Evolutionary conservation across 371 early-diverging fungal genomes (phyloP), one percentile per base, ranked within the genome.

Genomic region (Mucor plumbeus): DNA sequence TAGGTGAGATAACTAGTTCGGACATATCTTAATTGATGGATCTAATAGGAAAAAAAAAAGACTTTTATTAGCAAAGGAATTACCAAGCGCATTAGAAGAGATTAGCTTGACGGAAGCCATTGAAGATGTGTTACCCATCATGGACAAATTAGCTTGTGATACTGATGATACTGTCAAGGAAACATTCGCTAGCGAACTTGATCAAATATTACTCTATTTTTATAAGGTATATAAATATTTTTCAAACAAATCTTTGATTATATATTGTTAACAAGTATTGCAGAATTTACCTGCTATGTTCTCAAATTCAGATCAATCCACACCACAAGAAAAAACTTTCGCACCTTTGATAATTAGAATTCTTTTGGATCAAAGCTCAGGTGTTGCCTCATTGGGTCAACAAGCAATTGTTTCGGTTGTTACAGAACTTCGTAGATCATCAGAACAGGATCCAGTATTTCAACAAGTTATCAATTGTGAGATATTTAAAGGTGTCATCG

Each of bases 111-210:
- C 69, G 35, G 85, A 83, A 56, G 85, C 87, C 5, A 73, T 86
- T 19, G 71, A 81, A 60, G 72, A 77, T 59, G 77, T 84, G 10
- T 40, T 86, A 64, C 83, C 87, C 11, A 70, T 84, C 63, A 72
- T 84, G 60, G 69, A 79, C 26, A 75, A 74, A 47, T 67, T 86
- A 19, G 78, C 76, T 14, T 71, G 58, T 47, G 87, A 86, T 68
- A 47, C 70, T 47, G 85, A 86, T 61, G 95, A 84, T 55, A 73
- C 75, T 15, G 87, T 84, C 14, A 65, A 79, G 61, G 87, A 86
- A 62, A 78, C 83, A 35, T 79, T 86, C 75, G 82, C 80, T 7
- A 73, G 77, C 36, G 84, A 84, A 66, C 63, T 84, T 11, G 84
- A 86, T 50, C 81, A 82, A 58, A 77, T 78, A 14, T 76, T 86